Conservation (phyloP, 2,329 filamentous ascomycete genomes). For the Fusarium clavum region DNA sequence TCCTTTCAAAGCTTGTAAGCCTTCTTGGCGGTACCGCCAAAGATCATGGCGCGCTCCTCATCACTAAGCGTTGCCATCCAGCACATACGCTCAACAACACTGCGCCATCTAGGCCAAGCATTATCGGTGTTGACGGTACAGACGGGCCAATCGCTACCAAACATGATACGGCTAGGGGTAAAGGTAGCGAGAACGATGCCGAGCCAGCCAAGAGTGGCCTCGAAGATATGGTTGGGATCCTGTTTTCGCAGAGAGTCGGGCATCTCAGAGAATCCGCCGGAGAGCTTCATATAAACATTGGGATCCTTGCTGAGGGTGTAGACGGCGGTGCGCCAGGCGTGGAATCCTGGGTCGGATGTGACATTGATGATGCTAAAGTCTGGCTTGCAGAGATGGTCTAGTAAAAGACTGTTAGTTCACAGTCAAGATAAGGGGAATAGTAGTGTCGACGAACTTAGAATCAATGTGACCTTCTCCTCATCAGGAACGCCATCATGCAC, state of each 20-base stretch:
- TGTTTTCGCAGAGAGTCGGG: conserved; percentile 63
- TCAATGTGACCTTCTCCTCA: conserved; percentile 70
- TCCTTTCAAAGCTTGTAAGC: conserved; percentile 69
- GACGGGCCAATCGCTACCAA: conserved; percentile 93
- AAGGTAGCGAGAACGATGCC: conserved; percentile 79
- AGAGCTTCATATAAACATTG: conserved; percentile 90
- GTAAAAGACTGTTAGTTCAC: conserved; percentile 14
- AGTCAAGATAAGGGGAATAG: background rate
- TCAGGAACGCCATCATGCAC: conserved; percentile 72
- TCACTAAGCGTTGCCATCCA: conserved; percentile 70
- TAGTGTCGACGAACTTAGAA: conserved; percentile 71
- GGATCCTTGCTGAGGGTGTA: conserved; percentile 72
- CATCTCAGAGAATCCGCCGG: conserved; percentile 86
- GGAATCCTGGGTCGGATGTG: conserved; percentile 67
- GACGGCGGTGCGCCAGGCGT: conserved; percentile 77
- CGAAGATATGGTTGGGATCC: conserved; percentile 68
- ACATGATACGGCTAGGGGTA: conserved; percentile 80
- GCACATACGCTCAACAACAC: conserved; percentile 75
- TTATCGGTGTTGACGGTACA: conserved; percentile 73
- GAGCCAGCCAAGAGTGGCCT: conserved; percentile 76
- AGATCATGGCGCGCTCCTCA: conserved; percentile 74
- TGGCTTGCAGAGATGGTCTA: conserved; percentile 92
- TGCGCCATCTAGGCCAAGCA: conserved; percentile 82
- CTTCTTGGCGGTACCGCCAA: conserved; percentile 76
- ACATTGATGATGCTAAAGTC: conserved; percentile 73